phyloP scores from a whole-genome alignment of 2,329 filamentous ascomycete species.

The Aspergillus ochraceoroseus region DNA sequence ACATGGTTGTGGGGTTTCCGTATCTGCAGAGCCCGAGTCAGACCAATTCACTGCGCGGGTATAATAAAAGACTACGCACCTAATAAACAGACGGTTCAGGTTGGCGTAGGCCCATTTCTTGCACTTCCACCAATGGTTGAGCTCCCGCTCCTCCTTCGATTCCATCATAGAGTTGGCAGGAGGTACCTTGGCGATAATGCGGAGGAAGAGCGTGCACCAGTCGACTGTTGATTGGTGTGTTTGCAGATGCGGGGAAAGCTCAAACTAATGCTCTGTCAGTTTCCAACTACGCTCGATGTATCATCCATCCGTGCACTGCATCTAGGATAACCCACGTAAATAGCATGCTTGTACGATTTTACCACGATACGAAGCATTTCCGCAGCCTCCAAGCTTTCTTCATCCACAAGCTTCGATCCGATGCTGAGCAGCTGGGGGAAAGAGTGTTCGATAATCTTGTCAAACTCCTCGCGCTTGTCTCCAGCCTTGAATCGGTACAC shows the following conservation, averaged over 20 bases:
- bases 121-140: constrained; percentile 98
- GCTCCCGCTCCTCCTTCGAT: constrained; percentile 77
- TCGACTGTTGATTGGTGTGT: constrained; percentile 79
- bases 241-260: constrained; percentile 72
- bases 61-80: constrained; percentile 50
- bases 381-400: constrained; percentile 87
- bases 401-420: constrained; percentile 80
- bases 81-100: constrained; percentile 88
- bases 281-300: too few species aligned
- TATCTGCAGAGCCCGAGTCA: constrained; percentile 56
- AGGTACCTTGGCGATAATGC: constrained; percentile 77
- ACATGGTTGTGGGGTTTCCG: constrained; percentile 74
- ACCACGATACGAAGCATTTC: constrained; percentile 95
- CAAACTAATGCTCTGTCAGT: constrained; percentile 59
- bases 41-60: constrained; percentile 7
- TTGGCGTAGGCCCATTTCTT: constrained; percentile 99
- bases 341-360: constrained; percentile 97
- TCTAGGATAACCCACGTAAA: constrained; percentile 63
- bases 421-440: constrained; percentile 85
- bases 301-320: background rate
- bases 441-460: constrained; percentile 85
- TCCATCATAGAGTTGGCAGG: constrained; percentile 75
- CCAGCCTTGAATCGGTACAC: constrained; percentile 92
- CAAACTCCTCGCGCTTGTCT: constrained; percentile 77
- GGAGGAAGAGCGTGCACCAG: constrained; percentile 94